phyloP scores from a whole-genome alignment of 352 stramenopile genomes.

The Globisporangium nunn region DNA sequence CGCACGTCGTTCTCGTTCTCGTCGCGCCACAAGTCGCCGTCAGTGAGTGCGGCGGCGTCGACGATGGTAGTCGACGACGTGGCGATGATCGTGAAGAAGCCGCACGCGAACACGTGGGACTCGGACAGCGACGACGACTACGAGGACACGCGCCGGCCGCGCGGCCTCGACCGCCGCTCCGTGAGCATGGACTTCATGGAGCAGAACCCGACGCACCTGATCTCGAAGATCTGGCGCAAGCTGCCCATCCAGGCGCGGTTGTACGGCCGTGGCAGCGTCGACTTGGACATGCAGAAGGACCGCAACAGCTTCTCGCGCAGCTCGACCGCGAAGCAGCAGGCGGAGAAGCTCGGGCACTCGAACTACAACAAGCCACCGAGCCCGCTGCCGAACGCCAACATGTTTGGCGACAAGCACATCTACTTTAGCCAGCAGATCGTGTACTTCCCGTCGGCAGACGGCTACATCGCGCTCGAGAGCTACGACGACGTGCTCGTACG shows the following conservation, averaged over 20 bases:
- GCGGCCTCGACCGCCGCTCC: constrained; percentile 49
- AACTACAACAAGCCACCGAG: constrained; percentile 15
- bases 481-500: constrained; percentile 75
- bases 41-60: constrained; percentile 9
- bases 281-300: constrained; percentile 57
- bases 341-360: constrained; percentile 23
- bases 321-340: constrained; percentile 39
- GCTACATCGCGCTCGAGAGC: constrained; percentile 52
- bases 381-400: constrained; percentile 14
- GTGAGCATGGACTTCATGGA: constrained; percentile 81
- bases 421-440: constrained; percentile 15
- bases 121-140: constrained; percentile 72
- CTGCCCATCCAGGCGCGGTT: constrained; percentile 66
- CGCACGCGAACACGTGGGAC: constrained; percentile 43
- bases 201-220: constrained; percentile 59
- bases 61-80: constrained; percentile 42
- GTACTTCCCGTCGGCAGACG: constrained; percentile 21
- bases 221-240: constrained; percentile 78
- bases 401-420: constrained; percentile 21
- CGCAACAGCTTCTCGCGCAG: constrained; percentile 54
- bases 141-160: constrained; percentile 50
- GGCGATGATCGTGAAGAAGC: constrained; percentile 41
- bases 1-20: constrained; percentile 39
- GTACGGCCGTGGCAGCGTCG: constrained; percentile 39
- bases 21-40: constrained; percentile 23